Evolutionary conservation across 1,284 basidiomycete species (phyloP), one percentile per base, ranked within the genome.

Genomic region (Takashimella koratensis): DNA sequence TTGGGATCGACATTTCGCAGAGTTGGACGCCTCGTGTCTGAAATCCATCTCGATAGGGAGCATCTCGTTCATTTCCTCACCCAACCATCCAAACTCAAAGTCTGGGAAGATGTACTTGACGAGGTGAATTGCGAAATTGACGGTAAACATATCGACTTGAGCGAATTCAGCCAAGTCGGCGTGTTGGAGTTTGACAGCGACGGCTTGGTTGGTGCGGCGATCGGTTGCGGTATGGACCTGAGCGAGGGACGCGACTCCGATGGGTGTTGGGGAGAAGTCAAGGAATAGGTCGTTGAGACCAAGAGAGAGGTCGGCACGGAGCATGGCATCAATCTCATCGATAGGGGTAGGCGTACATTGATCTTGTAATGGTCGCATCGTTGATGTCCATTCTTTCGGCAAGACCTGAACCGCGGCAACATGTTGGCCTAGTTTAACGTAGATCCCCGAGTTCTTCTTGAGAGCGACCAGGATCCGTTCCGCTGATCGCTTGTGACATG

Each of bases 121-220:
- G 82, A 90, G 87, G 23, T 85, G 84, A 54, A 84, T 80, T 21
- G 81, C 80, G 53, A 77, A 59, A 51, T 70, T 71, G 58, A 75
- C 65, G 13, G 71, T 78, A 2, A 66, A 65, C 62, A 79, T 75
- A 58, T 97, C 92, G 19, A 98, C 88, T 79, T 88, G 83, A 55
- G 87, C 90, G 72, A 97, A 99, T 68, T 97, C 93, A 45, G 87
- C 85, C 3, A 99, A 80, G 71, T 90, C 88, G 3, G 96, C 93
- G 73, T 98, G 96, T 81, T 98, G 95, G 44, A 98, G 74, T 84
- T 99, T 99, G 55, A 98, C 86, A 11, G 96, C 96, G n/a, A 95
- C 91, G 43, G 79, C 76, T 64, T 81, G 80, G 1, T 88, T 87
- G 2, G 86, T 84, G 44, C 82, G 78, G 47, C 83, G 82, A 62